Conservation (phyloP, 179 eudicot genomes). For the Beta macrorhiza region DNA sequence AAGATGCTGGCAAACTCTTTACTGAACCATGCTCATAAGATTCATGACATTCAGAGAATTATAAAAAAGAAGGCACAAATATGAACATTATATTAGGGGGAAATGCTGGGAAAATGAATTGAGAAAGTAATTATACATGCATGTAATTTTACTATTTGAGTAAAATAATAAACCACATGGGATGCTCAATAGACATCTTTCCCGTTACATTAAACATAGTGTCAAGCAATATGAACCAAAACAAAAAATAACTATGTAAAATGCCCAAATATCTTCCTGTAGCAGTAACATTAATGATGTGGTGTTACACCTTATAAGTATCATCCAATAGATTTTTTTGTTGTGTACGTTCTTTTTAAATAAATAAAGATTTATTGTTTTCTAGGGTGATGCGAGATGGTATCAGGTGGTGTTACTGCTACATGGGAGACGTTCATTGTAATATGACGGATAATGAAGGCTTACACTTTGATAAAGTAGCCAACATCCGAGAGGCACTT, state of each 20-base stretch:
- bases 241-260: conserved; percentile 11
- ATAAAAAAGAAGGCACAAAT: neutral
- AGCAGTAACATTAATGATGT: too few species aligned
- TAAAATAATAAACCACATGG: conserved; percentile 55
- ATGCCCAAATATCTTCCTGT: conserved; percentile 41
- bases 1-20: conserved; percentile 55
- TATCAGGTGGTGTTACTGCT: too few species aligned
- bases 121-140: conserved; percentile 34
- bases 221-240: neutral
- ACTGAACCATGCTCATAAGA: conserved; percentile 58
- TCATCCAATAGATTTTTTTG: too few species aligned
- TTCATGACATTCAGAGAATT: neutral
- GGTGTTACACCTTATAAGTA: too few species aligned
- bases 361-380: too few species aligned
- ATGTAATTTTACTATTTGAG: conserved; percentile 67
- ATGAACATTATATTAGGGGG: neutral
- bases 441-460: too few species aligned
- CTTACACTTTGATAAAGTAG: conserved; percentile 81
- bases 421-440: too few species aligned
- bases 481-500: conserved; percentile 97
- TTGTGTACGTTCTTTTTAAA: too few species aligned
- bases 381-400: too few species aligned
- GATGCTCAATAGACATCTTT: conserved; percentile 64
- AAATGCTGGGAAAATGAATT: neutral
- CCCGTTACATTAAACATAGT: conserved; percentile 39